phyloP scores from a whole-genome alignment of 1,284 basidiomycete genomes.

The Leccinum subrobustum region DNA sequence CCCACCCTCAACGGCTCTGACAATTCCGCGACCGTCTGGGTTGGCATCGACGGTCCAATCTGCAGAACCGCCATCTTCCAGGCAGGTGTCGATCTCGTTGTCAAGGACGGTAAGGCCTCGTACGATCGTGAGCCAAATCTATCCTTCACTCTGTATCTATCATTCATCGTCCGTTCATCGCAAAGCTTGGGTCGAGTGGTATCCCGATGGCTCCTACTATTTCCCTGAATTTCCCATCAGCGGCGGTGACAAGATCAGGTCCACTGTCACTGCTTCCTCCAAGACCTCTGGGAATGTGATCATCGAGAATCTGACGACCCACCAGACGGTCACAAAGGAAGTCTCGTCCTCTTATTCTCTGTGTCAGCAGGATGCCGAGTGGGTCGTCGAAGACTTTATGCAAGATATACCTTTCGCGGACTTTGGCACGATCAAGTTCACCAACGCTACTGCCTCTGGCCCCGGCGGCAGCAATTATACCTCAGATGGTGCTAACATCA shows the following conservation, averaged over 20 bases:
- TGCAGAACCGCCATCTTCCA: not conserved
- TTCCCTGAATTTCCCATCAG: not conserved
- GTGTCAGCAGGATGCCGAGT: not conserved
- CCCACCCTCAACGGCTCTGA: not conserved
- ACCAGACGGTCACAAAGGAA: not conserved
- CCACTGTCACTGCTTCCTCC: not conserved
- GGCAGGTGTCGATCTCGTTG: not conserved
- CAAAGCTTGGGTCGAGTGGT: not conserved
- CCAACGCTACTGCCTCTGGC: not conserved
- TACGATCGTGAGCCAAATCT: not conserved
- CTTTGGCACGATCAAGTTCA: not conserved
- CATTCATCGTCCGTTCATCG: not conserved
- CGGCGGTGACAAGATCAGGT: not conserved
- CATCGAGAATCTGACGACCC: not conserved
- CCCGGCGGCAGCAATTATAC: not conserved
- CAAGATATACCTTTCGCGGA: not conserved
- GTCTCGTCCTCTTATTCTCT: not conserved
- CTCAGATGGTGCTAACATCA: not conserved
- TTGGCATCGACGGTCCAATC: not conserved
- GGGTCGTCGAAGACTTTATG: not conserved
- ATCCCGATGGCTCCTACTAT: not conserved
- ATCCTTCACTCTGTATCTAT: not conserved
- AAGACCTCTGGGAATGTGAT: not conserved
- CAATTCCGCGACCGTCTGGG: not conserved
- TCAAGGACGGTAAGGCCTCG: not conserved